Base-by-base conservation (phyloP, 2,329 filamentous ascomycete genomes). In the Stenocarpella maydis region DNA sequence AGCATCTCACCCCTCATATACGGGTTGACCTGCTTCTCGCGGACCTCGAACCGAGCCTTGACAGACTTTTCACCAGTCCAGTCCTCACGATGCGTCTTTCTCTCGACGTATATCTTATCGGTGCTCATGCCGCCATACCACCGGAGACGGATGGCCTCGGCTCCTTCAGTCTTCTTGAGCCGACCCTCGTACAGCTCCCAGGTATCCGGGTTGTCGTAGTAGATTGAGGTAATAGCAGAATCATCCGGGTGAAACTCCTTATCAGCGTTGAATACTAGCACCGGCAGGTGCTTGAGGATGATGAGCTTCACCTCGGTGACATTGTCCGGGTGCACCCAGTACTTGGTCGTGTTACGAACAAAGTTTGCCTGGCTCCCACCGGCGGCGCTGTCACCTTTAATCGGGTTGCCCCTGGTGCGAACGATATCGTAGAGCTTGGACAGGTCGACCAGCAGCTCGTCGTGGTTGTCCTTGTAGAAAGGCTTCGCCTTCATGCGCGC, bases 21-120 rank as follows among this genome's bases (percentile, higher is more conserved):
- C 17, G 93, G 87, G 77, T 98, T 98, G 77, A 99, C 92, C 72
- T 98, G 93, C 86, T 99, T 99, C 83, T 99, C 96, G 84, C 99
- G 98, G 73, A 96, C 86, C 10, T 92, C 87, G 77, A 99, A 99
- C 52, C 96, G 92, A 52, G 96, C 95, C 84, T 99, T 99, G 82
- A 99, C 96, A 1, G 95, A 98, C 83, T 98, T 97, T 80, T 99
- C 96, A 69, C 96, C 96, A 0, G 96, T 99, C 96, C 96, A 99
- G 80, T 99, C 96, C 80, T 99, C 96, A 47, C 96, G 91, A 83
- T 99, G 96, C 0, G 96, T 99, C 83, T 99, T 99, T 72, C 96
- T 90, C 84, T 99, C 96, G 28, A 99, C 92, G 77, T 98, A 99
- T 69, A 98, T 97, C 67, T 93, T 96, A 77, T 98, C 95, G 65